phyloP scores from a whole-genome alignment of 1,284 basidiomycete genomes.

The Cystobasidiaceae sp. region DNA sequence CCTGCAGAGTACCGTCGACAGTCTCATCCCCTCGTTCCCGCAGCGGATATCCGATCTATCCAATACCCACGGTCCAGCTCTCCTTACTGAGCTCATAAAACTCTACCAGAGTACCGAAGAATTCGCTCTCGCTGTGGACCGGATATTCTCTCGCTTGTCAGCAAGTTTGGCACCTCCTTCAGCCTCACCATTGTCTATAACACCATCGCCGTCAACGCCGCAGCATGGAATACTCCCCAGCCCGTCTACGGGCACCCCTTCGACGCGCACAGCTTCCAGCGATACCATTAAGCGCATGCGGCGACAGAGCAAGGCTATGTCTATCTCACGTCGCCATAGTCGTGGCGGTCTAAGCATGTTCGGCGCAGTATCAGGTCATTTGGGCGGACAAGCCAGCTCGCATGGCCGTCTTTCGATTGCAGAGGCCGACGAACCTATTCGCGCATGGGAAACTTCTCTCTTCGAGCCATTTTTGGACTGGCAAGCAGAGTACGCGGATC shows the following conservation, averaged over 20 bases:
- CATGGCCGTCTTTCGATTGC: constrained; percentile 10
- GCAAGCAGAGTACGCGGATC: constrained; percentile 69
- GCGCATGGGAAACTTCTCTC: constrained; percentile 75
- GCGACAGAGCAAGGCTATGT: constrained; percentile 24
- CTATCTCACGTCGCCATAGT: constrained; percentile 47
- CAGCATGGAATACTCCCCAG: constrained; percentile 42
- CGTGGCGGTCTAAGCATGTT: not conserved
- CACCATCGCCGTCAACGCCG: constrained; percentile 50
- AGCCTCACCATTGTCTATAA: constrained; percentile 4
- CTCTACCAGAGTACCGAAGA: constrained; percentile 70
- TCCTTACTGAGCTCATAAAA: constrained; percentile 64
- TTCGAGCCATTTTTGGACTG: constrained; percentile 88
- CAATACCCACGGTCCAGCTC: constrained; percentile 58
- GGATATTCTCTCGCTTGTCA: constrained; percentile 54
- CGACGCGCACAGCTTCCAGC: not conserved
- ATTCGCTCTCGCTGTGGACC: constrained; percentile 65
- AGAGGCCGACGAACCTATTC: constrained; percentile 31
- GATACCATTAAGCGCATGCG: constrained; percentile 13
- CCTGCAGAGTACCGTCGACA: constrained; percentile 69
- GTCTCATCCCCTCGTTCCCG: constrained; percentile 69
- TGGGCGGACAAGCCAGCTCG: not conserved
- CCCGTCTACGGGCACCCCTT: constrained; percentile 40
- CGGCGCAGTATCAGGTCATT: not conserved
- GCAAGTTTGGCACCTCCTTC: constrained; percentile 17
- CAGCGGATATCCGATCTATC: constrained; percentile 66